phyloP scores from a whole-genome alignment of 2,329 filamentous ascomycete species.

The Penicillium sp. region DNA sequence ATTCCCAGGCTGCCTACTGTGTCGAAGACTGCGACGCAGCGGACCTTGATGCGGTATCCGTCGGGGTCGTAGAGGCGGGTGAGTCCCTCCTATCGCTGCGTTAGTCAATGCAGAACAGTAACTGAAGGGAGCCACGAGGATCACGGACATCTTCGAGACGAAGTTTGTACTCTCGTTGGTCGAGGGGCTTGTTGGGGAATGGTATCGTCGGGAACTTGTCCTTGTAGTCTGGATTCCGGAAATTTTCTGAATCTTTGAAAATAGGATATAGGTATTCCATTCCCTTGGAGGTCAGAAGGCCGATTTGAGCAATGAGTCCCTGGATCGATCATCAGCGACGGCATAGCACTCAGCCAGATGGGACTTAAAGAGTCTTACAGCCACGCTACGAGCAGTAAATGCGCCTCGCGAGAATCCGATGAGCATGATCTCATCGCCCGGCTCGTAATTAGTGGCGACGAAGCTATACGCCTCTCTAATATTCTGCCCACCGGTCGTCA shows the following conservation, averaged over 20 bases:
- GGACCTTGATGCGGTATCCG: constrained; percentile 29
- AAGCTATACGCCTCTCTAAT: constrained; percentile 29
- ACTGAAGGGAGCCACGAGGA: too few species aligned
- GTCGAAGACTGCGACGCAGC: constrained; percentile 36
- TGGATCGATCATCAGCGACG: not conserved
- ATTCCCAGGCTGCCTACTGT: constrained; percentile 38
- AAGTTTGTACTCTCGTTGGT: constrained; percentile 15
- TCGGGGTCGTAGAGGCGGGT: constrained; percentile 21
- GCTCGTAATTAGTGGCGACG: constrained; percentile 37
- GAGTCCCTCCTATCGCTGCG: constrained; percentile 6
- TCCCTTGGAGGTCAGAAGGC: constrained; percentile 26
- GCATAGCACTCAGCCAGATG: not conserved
- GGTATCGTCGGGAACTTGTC: constrained; percentile 22
- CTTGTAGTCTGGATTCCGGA: constrained; percentile 17
- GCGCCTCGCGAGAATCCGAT: constrained; percentile 42
- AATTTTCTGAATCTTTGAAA: constrained; percentile 21
- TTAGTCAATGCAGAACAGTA: not conserved
- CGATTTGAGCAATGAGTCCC: constrained; percentile 37
- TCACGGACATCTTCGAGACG: constrained; percentile 19
- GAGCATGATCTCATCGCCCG: constrained; percentile 42
- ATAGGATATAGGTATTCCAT: constrained; percentile 24
- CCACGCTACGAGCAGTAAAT: constrained; percentile 40
- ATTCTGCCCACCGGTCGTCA: constrained; percentile 8
- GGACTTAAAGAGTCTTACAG: constrained; percentile 14
- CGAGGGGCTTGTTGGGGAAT: constrained; percentile 18